Base-by-base conservation (phyloP, 176 grass and related monocot species). In the Miscanthus lutarioriparius region DNA sequence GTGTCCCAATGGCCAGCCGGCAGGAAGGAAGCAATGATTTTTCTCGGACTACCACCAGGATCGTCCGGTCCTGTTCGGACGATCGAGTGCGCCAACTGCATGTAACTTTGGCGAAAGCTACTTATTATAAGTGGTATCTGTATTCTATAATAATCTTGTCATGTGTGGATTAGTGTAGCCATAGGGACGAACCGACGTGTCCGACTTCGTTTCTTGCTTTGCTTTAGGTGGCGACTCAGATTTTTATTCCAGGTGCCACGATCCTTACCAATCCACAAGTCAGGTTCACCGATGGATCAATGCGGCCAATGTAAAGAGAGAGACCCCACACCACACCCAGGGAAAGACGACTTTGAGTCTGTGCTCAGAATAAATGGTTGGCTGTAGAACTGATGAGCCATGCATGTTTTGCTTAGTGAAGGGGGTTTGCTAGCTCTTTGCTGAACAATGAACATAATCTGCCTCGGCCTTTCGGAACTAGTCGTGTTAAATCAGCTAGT, bases 341-440 rank as follows among this genome's bases (percentile, higher is more conserved):
- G 64, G 9, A 78, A 79, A 37, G 80, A 63, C 1, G 77, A 66
- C 59, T 49, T 11, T 6, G 73, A 5, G n/a, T 23, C 25, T 35
- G 19, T 35, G 54, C 22, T 7, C 23, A 19, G 4, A 23, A 74
- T 5, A 19, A 32, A 5, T 16, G 10, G 43, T 4, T 27, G 25
- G 26, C 25, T 64, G 25, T 15, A 11, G 22, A 32, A 47, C 82
- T 26, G 17, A 67, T 19, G 45, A 48, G 61, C 20, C 28, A 15
- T 49, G 77, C n/a, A 25, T 61, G 56, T 61, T 61, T 89, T 89
- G 75, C 87, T 89, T 85, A 88, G 68, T 2, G 2, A 17, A 67
- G 58, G 35, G 75, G 87, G 75, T 88, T 71, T 71, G 68, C 68
- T 71, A 40, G 1, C 68, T 43, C 68, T 25, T 80, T 89, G 69